Base-by-base conservation (phyloP, 306 rosid genomes). In the Trifolium repens region DNA sequence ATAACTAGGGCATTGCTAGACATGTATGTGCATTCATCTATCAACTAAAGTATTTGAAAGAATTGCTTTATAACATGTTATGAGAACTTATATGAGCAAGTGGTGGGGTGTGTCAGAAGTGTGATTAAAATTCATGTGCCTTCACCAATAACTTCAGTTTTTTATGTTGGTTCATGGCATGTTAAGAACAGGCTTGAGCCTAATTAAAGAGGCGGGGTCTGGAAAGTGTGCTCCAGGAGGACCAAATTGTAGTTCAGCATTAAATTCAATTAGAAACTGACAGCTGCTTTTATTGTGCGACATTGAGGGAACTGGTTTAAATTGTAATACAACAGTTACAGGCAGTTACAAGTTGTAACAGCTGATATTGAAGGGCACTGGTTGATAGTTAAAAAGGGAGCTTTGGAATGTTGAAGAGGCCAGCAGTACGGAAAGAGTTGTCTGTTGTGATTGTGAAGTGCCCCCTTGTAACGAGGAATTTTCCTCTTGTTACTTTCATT, bases 331-430 rank as follows among this genome's bases (percentile, higher is more conserved):
- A 37, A 19, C 32, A 64, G 49, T 64, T 64, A 37, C 69, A 14
- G 37, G 43, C 73, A 14, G 58, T 46, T 27, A 49, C 60, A 69
- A 47, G 26, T 27, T 68, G 44, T 15, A 47, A 27, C 59, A 24
- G 42, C 26, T 46, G 42, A 49, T 68, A 68, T 68, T 68, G 46
- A 27, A 35, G 24, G 59, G 59, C 73, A 46, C 58, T n/a, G 73
- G 59, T 26, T 68, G 42, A 47, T 47, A 46, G 40, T 67, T 67
- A 67, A 44, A 44, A 22, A 44, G 8, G 40, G 40, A 26, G 15
- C 12, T 19, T 66, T 40, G 50, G 50, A 40, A 37, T 40, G 71
- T 39, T n/a, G 53, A 42, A 66, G 71, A 63, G 69, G 47, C 47
- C n/a, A 63, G 49, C 12, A 8, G 69, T 11, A 16, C 37, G 14